Conservation (phyloP, 2,329 filamentous ascomycete species). For the Colletotrichum cuscutae region DNA sequence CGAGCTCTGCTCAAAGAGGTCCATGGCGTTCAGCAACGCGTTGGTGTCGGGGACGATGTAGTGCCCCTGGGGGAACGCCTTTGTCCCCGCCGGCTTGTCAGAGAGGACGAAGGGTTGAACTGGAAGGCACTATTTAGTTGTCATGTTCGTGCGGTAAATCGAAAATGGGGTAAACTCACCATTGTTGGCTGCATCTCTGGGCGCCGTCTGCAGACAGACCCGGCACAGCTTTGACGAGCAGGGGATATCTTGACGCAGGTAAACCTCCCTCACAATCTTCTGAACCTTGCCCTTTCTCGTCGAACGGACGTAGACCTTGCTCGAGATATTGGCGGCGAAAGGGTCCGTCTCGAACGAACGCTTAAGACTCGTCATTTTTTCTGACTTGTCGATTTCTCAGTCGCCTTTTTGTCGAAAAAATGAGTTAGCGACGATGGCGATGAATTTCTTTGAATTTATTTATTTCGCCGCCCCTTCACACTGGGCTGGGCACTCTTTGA, state of each 20-base stretch:
- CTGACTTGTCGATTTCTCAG: constrained; percentile 2
- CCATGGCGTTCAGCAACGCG: constrained; percentile 94
- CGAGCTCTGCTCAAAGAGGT: constrained; percentile 90
- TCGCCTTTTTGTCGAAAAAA: background rate
- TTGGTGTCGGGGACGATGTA: constrained; percentile 98
- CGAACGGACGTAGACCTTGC: constrained; percentile 95
- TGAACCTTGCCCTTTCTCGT: constrained; percentile 97
- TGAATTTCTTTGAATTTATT: background rate
- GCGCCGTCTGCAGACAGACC: constrained; percentile 78
- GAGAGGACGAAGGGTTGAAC: constrained; percentile 88
- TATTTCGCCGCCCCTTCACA: background rate
- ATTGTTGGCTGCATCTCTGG: constrained; percentile 81
- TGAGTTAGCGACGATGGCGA: constrained; percentile 13
- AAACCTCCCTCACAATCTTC: constrained; percentile 97
- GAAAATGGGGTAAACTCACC: constrained; percentile 57
- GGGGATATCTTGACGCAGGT: constrained; percentile 95
- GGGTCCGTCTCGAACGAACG: constrained; percentile 63
- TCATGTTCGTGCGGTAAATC: background rate
- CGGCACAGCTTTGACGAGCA: constrained; percentile 93
- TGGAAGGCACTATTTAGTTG: constrained; percentile 46
- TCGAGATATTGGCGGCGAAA: constrained; percentile 80
- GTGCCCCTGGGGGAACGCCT: constrained; percentile 84
- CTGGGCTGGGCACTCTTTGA: background rate
- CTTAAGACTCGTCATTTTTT: constrained; percentile 73
- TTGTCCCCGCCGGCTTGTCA: constrained; percentile 86